Evolutionary conservation across 2,329 filamentous ascomycete genomes (phyloP), one percentile per base, ranked within the genome.

Genomic region (Diaporthe longicolla): DNA sequence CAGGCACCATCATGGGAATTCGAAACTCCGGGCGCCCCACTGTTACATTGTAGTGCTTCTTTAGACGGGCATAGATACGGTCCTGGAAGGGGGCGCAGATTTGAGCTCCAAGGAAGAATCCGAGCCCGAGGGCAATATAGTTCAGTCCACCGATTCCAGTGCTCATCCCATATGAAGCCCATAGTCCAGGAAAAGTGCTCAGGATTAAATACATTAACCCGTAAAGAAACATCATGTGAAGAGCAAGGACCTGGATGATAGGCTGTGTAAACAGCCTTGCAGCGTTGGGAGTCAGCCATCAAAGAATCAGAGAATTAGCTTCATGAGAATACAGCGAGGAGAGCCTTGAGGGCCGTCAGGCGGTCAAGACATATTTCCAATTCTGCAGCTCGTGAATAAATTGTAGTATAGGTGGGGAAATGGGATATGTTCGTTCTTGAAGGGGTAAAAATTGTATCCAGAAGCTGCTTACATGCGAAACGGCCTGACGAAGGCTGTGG

Each of bases 1-100:
- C 88, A 2, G 88, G 83, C 32, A 90, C 84, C 85, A 92, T 88
- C 3, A 88, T 84, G 0, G 89, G 89, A 0, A 88, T 78, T 2
- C 86, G 84, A 76, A 84, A 86, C 77, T 88, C 86, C 0, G 86
- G 85, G 68, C 78, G 76, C 10, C 80, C 78, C 48, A 77, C 77
- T 7, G 72, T 11, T 8, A 77, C 74, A 40, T 69, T 81, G 76
- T 83, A 82, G 6, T 82, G 84, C 74, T 81, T 79, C 77, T 86
- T 85, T 21, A 89, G 81, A 1, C 82, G 78, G 0, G 82, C 82
- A 78, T 86, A 87, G 59, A 86, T 82, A 40, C 83, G 81, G 76
- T 89, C 87, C 66, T 86, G 85, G 26, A 88, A 78, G 7, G 81
- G 83, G 0, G 85, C 86, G 57, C 84, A 83, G 15, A 83, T 75